Base-by-base conservation (phyloP, 1,284 basidiomycete species). In the Cutaneotrichosporon sp. region DNA sequence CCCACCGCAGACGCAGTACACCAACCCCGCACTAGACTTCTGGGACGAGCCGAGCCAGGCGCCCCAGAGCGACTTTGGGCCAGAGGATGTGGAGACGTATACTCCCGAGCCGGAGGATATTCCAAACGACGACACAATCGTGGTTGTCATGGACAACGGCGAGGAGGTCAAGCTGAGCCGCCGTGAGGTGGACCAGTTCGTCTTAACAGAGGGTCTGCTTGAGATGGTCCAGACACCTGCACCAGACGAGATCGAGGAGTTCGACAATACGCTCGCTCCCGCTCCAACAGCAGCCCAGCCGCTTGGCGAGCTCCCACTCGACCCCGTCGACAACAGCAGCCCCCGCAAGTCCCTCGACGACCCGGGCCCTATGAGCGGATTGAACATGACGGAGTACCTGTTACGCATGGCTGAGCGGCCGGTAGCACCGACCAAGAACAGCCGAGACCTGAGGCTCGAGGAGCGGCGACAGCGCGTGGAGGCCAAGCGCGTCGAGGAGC, bases 341-440 rank as follows among this genome's bases (percentile, higher is more conserved):
- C 46, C 17, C 39, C 49, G 7, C n/a, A n/a, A n/a, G n/a, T n/a
- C n/a, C n/a, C n/a, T n/a, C n/a, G n/a, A n/a, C n/a, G n/a, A n/a
- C n/a, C n/a, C n/a, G n/a, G n/a, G n/a, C n/a, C n/a, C n/a, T n/a
- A n/a, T n/a, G n/a, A n/a, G n/a, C n/a, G 49, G 49, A 5, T 17
- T 46, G 17, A 14, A 46, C n/a, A 45, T 51, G 34, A 51, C 49
- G 6, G 43, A 24, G 9, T 29, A 45, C 43, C 43, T 51, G 16
- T 41, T 51, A 5, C 35, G 24, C 26, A 10, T 51, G 7, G 42
- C 43, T 6, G 20, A 29, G 9, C 33, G 34, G 8, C 14, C 19
- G 16, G 25, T 26, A 4, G 19, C 8, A 16, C 19, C 24, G 11
- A 17, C 19, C 17, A 33, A 19, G 34, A 35, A 11, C 2, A 16